Evolutionary conservation across 2,329 filamentous ascomycete genomes (phyloP), one percentile per base, ranked within the genome.

Genomic region (Metarhizium robertsii): DNA sequence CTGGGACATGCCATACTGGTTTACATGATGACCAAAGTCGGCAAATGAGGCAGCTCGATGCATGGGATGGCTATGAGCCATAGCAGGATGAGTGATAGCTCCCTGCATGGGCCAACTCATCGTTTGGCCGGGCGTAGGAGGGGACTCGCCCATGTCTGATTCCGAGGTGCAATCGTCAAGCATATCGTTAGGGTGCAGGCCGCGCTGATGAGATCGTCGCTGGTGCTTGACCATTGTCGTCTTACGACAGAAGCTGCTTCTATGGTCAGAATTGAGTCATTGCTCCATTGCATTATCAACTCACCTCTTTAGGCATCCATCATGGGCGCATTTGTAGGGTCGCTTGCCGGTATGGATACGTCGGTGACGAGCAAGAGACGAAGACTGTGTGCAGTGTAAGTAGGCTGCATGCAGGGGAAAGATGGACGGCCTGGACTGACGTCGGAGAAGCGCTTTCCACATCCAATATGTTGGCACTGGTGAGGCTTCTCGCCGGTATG

Each of bases 401-500:
- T 38, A 3, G 3, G n/a, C 10, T 29, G 11, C 13, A 30, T 25
- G 52, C 11, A 25, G 3, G 25, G 13, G 16, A 3, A n/a, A 49
- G 38, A 29, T 4, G 3, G 34, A 36, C 2, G 45, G 16, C 45
- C 34, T 34, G 6, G 20, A 75, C 82, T 61, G 70, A 86, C 84
- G 70, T 88, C 85, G 54, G 85, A 87, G 65, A 88, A 88, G 45
- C 82, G 75, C 71, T 87, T 88, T 48, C 80, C 81, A 63, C 85
- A 88, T 20, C 81, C 83, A 30, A 79, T 70, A 60, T 85, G 79
- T 64, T 84, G 78, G 64, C 85, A 88, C 62, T 83, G 78, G 61
- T 88, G 84, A 57, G 85, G 85, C 69, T 88, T 88, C 72, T 88
- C 85, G 55, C 84, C 84, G 1, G 84, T 87, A 60, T 87, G 85